These are phyloP conservation scores for Talaromyces verruculosus DNA, from an alignment of 2,329 filamentous ascomycete genomes.

Conservation along the genomic window DNA sequence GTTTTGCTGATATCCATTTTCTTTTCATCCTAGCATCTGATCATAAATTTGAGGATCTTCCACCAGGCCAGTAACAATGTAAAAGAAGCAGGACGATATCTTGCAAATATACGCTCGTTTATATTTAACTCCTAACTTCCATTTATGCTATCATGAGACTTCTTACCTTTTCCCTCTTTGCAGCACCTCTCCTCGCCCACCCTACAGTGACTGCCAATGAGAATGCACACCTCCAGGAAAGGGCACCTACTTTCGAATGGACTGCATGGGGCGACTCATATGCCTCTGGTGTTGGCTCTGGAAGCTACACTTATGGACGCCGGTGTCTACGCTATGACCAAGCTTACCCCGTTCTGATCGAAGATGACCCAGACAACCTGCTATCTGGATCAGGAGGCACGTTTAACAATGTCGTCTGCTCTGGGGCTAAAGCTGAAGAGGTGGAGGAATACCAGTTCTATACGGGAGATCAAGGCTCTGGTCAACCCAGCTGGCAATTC, in stretches of 20 bases:
- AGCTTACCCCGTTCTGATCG: constrained; percentile 10
- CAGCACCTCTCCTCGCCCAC: constrained; percentile 10
- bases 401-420: constrained; percentile 14
- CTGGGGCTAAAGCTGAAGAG: constrained; percentile 9
- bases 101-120: constrained; percentile 8
- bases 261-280: constrained; percentile 11
- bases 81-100: neutral
- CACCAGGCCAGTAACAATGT: neutral
- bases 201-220: neutral
- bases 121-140: neutral
- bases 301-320: constrained; percentile 9
- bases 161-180: constrained; percentile 8
- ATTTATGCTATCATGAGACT: constrained; percentile 1
- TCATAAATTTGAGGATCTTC: neutral
- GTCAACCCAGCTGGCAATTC: constrained; percentile 9
- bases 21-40: neutral
- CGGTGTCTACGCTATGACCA: constrained; percentile 14
- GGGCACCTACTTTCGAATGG: constrained; percentile 12
- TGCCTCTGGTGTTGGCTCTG: constrained; percentile 14
- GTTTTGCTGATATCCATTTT: neutral
- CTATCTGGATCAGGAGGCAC: neutral
- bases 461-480: neutral
- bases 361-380: constrained; percentile 10
- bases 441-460: constrained; percentile 9
- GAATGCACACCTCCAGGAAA: neutral